phyloP scores from a whole-genome alignment of 1,284 basidiomycete species.

The Porogramme epimiltina region DNA sequence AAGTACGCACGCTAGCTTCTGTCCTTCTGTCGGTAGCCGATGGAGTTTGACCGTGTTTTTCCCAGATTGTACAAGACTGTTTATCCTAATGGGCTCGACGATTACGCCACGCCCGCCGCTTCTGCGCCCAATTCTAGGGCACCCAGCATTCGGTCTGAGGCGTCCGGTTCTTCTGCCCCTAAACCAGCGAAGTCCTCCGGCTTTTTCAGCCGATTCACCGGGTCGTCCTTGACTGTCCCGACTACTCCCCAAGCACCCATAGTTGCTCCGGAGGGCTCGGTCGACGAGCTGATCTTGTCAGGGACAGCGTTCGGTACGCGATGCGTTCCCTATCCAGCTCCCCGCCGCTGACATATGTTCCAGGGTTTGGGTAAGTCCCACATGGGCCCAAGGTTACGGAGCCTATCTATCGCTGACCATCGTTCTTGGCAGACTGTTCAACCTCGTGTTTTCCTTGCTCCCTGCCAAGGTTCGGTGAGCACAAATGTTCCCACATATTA shows the following conservation, averaged over 20 bases:
- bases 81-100: slow-evolving; percentile 67
- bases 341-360: slow-evolving; percentile 3
- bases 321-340: not conserved
- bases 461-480: slow-evolving; percentile 70
- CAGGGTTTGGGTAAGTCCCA: slow-evolving; percentile 32
- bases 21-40: not conserved
- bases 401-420: slow-evolving; percentile 8
- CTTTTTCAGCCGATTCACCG: slow-evolving; percentile 43
- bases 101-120: slow-evolving; percentile 49
- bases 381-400: not conserved
- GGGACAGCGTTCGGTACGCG: slow-evolving; percentile 72
- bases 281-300: slow-evolving; percentile 72
- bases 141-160: slow-evolving; percentile 34
- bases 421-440: slow-evolving; percentile 62
- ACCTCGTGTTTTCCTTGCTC: slow-evolving; percentile 74
- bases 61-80: slow-evolving; percentile 70
- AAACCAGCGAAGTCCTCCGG: slow-evolving; percentile 25
- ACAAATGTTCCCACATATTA: not conserved
- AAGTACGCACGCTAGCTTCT: slow-evolving; percentile 48
- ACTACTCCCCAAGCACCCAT: slow-evolving; percentile 19
- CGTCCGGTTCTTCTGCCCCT: slow-evolving; percentile 29
- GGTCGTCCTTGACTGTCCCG: slow-evolving; percentile 23
- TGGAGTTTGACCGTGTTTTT: slow-evolving; percentile 1
- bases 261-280: slow-evolving; percentile 44
- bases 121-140: slow-evolving; percentile 45